These are phyloP conservation scores for Sphaerulina musiva DNA, from an alignment of 2,329 filamentous ascomycete genomes.

Conservation along the genomic window DNA sequence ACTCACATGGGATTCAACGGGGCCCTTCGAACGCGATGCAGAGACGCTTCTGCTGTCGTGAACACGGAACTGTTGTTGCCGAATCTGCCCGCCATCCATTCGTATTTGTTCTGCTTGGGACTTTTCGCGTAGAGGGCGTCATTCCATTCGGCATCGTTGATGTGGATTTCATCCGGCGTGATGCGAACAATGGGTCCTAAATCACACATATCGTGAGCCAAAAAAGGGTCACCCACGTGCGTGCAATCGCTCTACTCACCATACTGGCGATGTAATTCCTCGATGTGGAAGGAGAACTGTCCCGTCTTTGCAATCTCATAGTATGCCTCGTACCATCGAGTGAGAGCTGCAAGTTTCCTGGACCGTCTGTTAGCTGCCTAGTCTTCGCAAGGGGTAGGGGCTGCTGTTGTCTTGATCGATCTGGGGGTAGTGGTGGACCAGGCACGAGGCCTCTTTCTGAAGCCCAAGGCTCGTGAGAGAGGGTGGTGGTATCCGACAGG, in stretches of 20 bases:
- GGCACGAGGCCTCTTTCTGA: neutral
- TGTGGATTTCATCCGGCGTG: constrained; percentile 8
- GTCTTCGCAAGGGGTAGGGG: neutral
- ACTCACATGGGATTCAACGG: neutral
- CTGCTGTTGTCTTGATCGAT: too few species aligned
- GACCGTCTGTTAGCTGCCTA: neutral
- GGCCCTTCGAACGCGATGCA: neutral
- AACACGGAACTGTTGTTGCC: neutral
- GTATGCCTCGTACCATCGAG: constrained; percentile 27
- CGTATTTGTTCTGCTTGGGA: neutral
- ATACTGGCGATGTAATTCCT: constrained; percentile 25
- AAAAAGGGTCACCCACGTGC: too few species aligned
- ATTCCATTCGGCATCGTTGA: constrained; percentile 9
- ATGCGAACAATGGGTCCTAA: constrained; percentile 10
- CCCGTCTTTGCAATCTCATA: constrained; percentile 25
- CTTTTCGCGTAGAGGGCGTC: constrained; percentile 4
- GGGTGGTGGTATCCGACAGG: neutral
- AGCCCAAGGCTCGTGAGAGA: neutral
- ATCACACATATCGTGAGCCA: neutral
- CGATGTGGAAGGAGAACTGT: constrained; percentile 23
- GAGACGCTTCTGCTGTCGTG: neutral
- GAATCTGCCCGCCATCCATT: neutral
- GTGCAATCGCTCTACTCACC: constrained; percentile 10
- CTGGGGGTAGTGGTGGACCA: too few species aligned
- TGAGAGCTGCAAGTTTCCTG: constrained; percentile 24